These are phyloP conservation scores for Trichoderma koningii DNA, from an alignment of 2,329 filamentous ascomycete genomes.

Conservation along the genomic window DNA sequence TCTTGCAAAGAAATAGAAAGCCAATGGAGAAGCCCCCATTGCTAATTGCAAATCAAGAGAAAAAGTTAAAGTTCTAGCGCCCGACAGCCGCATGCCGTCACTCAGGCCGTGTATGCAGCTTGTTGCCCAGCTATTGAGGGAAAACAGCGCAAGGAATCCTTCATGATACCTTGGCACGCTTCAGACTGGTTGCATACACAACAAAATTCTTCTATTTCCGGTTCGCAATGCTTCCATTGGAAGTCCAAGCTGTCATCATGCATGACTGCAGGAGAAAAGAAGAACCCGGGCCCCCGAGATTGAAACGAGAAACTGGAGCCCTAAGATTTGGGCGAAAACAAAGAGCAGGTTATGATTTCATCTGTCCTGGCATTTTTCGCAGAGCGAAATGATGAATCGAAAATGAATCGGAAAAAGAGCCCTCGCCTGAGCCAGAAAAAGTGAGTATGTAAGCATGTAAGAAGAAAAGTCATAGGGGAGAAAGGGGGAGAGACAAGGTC, in stretches of 20 bases:
- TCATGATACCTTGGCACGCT: too few relatives aligned
- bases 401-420: slow-evolving; percentile 14
- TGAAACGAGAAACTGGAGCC: too few relatives aligned
- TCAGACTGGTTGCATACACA: too few relatives aligned
- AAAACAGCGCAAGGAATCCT: too few relatives aligned
- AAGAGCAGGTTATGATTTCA: slow-evolving; percentile 23
- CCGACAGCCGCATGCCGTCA: slow-evolving; percentile 7
- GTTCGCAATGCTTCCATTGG: too few relatives aligned
- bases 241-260: too few relatives aligned
- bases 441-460: background rate
- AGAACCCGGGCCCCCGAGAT: background rate
- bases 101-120: slow-evolving; percentile 1
- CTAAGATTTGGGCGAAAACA: background rate
- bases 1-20: background rate
- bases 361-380: background rate
- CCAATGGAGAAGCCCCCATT: slow-evolving; percentile 4
- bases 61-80: background rate
- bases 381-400: background rate
- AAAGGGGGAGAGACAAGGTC: background rate
- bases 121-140: slow-evolving; percentile 17
- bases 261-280: background rate
- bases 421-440: too few relatives aligned
- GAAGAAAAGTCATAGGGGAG: slow-evolving; percentile 11
- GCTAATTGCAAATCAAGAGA: background rate
- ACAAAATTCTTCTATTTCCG: too few relatives aligned